Evolutionary conservation across 768 basidiomycete genomes (phyloP), one percentile per base, ranked within the genome.

Genomic region (Psilocybe subaeruginosa): DNA sequence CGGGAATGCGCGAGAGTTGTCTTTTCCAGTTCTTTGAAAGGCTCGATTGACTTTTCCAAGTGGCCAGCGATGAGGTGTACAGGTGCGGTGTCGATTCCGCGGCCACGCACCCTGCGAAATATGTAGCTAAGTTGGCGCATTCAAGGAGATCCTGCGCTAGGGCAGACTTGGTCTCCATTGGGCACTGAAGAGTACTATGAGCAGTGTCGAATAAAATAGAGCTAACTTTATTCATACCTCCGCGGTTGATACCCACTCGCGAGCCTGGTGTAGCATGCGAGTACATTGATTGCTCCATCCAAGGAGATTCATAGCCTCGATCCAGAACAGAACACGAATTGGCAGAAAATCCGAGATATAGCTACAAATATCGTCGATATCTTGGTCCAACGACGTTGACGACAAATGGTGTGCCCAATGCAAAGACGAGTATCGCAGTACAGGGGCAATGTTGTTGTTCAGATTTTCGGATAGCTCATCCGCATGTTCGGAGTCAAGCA

Each of bases 261-360:
- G 48, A 1, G 54, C 57, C 6, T 35, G 19, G 51, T 60, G 60
- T 59, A 68, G 65, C 61, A 68, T 67, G 2, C 53, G 16, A 54
- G 39, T 53, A 58, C 69, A 68, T 16, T 51, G 59, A 48, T n/a
- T 19, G 11, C 52, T 19, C 1, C 45, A 62, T n/a, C 60, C 56
- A 14, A 70, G 61, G 8, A 71, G 65, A 52, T 70, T 69, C 70
- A 71, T 71, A 19, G 66, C 65, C 56, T 71, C 69, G 37, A 70
- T 69, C 70, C 69, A 71, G 55, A 71, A 68, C 4, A 71, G 61
- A 3, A 66, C 59, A 46, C 49, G 61, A 23, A 71, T 27, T 23
- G 23, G 19, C 29, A 69, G 58, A 16, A 69, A 66, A 1, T 68
- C 30, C 14, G 54, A 16, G 23, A 66, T 55, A 37, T 17, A 37